Base-by-base conservation (phyloP, 2,329 filamentous ascomycete species). In the Sporothrix curviconia region DNA sequence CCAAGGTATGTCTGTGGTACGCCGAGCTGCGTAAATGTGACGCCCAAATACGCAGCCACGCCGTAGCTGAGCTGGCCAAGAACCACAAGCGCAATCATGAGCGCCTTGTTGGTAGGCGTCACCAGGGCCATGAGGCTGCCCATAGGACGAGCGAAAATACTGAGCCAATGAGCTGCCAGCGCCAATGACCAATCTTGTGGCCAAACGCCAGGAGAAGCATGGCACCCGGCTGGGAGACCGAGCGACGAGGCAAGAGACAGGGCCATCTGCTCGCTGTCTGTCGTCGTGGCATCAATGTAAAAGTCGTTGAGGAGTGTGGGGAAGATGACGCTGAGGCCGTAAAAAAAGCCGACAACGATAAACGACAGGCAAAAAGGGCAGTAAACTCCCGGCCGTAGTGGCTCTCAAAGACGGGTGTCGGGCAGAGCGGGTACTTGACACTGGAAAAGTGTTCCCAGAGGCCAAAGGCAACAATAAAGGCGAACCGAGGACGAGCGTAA, bases 71-170 rank as follows among this genome's bases (percentile, higher is more conserved):
- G 36, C 39, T 59, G 57, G 30, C 51, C 51, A 68, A 78, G 66
- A 63, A 78, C 76, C 15, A 74, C 67, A 54, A 78, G 77, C 0
- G 74, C 75, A 55, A 77, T 73, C 68, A 76, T 75, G 60, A 72
- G 68, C 3, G 69, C 74, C 62, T 76, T 75, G 43, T 74, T 70
- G 25, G 69, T 61, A 0, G 76, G 74, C 2, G 68, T 75, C 0
- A 68, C 73, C 4, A 77, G 63, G 0, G 70, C 75, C 17, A 78
- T 63, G 15, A 78, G 62, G 0, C 69, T 70, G 1, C 75, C 55
- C 75, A 78, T 4, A 78, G 58, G 3, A 74, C 72, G 72, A 78
- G 78, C 15, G 75, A 60, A 44, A 70, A 69, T 5, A 73, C 68
- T 0, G 72, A 72, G 0, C 65, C 74, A 0, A 70, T 73, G 15